Evolutionary conservation across 2,329 filamentous ascomycete genomes (phyloP).

Genomic region (Endocalyx cinctus): DNA sequence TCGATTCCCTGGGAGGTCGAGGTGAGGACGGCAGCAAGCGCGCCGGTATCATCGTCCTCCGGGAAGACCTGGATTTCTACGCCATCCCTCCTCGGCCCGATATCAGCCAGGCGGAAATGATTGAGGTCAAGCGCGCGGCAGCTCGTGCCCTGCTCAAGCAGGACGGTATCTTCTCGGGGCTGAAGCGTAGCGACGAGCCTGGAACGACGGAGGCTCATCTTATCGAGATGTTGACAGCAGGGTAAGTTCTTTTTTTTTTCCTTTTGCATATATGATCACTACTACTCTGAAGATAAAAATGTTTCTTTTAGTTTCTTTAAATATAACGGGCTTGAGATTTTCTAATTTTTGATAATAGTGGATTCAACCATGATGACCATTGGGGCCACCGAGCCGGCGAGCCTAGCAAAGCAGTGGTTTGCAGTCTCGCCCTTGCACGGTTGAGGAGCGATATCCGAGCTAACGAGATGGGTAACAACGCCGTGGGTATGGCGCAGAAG

Average conservation of each 20-base stretch:
- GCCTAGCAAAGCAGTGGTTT: conserved; percentile 97
- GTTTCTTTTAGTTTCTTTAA: too few species aligned
- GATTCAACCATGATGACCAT: conserved; percentile 90
- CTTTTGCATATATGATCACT: too few species aligned
- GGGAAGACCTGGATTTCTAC: conserved; percentile 97
- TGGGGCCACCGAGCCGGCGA: conserved; percentile 98
- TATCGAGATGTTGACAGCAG: conserved; percentile 98
- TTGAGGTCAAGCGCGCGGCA: conserved; percentile 90
- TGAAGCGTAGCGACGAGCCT: conserved; percentile 91
- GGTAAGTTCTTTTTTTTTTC: conserved; percentile 53
- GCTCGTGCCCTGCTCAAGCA: conserved; percentile 82
- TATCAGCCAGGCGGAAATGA: conserved; percentile 86
- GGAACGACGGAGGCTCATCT: conserved; percentile 97
- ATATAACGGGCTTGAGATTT: too few species aligned
- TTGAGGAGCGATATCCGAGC: conserved; percentile 89
- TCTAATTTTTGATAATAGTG: conserved; percentile 48
- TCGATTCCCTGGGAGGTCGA: conserved; percentile 62
- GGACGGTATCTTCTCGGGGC: conserved; percentile 90
- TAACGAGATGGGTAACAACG: conserved; percentile 67
- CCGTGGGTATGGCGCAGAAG: conserved; percentile 98
- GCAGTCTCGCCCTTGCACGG: conserved; percentile 87
- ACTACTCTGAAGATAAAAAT: too few species aligned
- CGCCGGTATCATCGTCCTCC: conserved; percentile 92
- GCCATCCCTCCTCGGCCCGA: conserved; percentile 82
- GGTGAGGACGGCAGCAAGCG: conserved; percentile 69